These are phyloP conservation scores for Candida xyloterini DNA, from an alignment of 805 yeast genomes.

Conservation along the genomic window DNA sequence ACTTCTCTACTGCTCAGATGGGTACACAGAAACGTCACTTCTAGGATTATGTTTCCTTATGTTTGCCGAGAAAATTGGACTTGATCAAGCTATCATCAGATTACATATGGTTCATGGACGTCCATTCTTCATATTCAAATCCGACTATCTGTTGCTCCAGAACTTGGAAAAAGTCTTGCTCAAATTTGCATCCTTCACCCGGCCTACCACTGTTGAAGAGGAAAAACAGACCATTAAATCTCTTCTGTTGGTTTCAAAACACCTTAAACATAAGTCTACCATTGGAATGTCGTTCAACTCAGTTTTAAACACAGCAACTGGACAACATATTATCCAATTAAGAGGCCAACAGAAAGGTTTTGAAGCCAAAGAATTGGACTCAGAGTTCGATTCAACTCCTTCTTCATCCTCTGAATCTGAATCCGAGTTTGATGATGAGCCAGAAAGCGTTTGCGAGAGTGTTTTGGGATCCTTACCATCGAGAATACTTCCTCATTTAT, in stretches of 20 bases:
- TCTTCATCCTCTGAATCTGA: conserved; percentile 1
- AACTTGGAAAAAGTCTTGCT: conserved; percentile 63
- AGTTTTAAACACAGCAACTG: conserved; percentile 27
- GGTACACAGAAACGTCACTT: conserved; percentile 89
- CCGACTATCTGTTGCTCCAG: conserved; percentile 64
- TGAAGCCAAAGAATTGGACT: conserved; percentile 1
- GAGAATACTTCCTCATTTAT: conserved; percentile 74
- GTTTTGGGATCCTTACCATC: conserved; percentile 76
- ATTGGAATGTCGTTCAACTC: conserved; percentile 17
- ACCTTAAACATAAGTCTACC: background rate
- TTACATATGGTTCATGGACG: conserved; percentile 64
- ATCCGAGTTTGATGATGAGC: conserved; percentile 6
- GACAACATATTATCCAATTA: conserved; percentile 31
- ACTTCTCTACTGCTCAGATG: conserved; percentile 79
- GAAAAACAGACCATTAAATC: conserved; percentile 21
- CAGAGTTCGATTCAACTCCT: conserved; percentile 2
- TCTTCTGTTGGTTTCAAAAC: conserved; percentile 22
- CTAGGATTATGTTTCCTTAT: conserved; percentile 67
- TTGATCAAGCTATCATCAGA: conserved; percentile 64
- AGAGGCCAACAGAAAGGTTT: conserved; percentile 20
- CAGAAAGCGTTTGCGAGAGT: conserved; percentile 32
- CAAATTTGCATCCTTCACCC: conserved; percentile 29
- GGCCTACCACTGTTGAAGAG: conserved; percentile 19
- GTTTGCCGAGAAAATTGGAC: conserved; percentile 56
- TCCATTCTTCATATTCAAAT: conserved; percentile 80